A percentile compares a stretch with the other conserved stretches of the same genome.
Evolutionary conservation across 768 basidiomycete genomes (phyloP).

Genomic region (Tylopilus sp.): DNA sequence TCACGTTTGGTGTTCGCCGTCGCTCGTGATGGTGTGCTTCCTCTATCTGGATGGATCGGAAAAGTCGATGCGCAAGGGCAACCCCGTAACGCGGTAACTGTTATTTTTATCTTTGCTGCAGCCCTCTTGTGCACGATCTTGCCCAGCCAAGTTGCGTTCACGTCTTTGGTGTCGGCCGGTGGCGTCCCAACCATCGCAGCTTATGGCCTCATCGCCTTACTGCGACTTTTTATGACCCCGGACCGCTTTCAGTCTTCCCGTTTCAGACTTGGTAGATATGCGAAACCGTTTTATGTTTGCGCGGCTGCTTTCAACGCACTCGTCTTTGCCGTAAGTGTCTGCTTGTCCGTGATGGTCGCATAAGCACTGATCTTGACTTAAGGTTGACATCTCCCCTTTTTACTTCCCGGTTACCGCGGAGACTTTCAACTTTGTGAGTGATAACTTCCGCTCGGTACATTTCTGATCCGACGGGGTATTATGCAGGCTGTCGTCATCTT

Average conservation of each 20-base stretch:
- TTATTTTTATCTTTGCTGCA: constrained; percentile 80
- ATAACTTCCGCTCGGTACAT: background rate
- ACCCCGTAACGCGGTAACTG: constrained; percentile 81
- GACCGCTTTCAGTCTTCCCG: constrained; percentile 68
- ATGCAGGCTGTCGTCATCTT: constrained; percentile 74
- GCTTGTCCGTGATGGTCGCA: background rate
- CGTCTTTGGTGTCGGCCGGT: constrained; percentile 83
- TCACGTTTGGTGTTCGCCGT: constrained; percentile 89
- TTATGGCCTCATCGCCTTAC: constrained; percentile 75
- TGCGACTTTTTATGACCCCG: constrained; percentile 77
- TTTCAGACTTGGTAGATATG: constrained; percentile 67
- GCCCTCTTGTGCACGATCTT: constrained; percentile 80
- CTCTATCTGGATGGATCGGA: constrained; percentile 80
- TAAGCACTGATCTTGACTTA: constrained; percentile 6
- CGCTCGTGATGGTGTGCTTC: constrained; percentile 91
- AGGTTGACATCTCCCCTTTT: constrained; percentile 87
- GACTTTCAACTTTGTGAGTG: constrained; percentile 82
- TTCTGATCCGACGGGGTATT: constrained; percentile 10
- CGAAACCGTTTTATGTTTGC: constrained; percentile 64
- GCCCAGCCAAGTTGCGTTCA: constrained; percentile 89
- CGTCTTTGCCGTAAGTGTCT: constrained; percentile 62
- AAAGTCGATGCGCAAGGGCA: constrained; percentile 67
- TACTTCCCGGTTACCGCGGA: constrained; percentile 74
- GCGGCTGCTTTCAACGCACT: constrained; percentile 71
- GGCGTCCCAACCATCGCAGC: constrained; percentile 85